These are phyloP conservation scores for Micractinium conductrix DNA, from an alignment of 139 green algal species.

Conservation along the genomic window DNA sequence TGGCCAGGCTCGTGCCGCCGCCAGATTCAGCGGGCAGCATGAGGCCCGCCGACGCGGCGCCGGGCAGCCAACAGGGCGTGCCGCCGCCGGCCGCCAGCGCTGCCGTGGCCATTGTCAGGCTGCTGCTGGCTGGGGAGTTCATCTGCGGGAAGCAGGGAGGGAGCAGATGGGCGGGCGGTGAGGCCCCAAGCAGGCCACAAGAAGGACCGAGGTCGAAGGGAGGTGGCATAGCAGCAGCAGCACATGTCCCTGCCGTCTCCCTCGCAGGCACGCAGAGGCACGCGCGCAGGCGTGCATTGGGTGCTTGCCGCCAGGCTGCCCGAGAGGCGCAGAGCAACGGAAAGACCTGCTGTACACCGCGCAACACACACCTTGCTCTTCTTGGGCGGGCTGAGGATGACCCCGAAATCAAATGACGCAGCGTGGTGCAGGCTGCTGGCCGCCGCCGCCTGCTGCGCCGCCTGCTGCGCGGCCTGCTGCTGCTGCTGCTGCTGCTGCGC, in stretches of 20 bases:
- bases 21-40: background rate
- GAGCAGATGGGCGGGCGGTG: no score
- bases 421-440: background rate
- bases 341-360: no score
- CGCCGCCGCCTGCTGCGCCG: background rate
- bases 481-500: background rate
- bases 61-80: background rate
- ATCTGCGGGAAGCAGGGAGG: background rate
- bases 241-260: no score
- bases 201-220: no score
- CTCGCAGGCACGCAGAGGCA: no score
- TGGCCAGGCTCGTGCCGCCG: constrained; percentile 1
- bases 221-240: background rate
- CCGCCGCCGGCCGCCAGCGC: background rate
- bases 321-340: no score
- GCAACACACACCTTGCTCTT: constrained; percentile 17
- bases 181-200: no score
- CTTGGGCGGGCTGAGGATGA: constrained; percentile 26
- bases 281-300: no score
- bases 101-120: background rate
- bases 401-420: constrained; percentile 15
- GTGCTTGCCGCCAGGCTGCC: no score
- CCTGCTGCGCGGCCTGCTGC: background rate
- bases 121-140: background rate
- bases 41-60: no score